phyloP scores from a whole-genome alignment of 805 yeast species.

The Brettanomyces sp. region DNA sequence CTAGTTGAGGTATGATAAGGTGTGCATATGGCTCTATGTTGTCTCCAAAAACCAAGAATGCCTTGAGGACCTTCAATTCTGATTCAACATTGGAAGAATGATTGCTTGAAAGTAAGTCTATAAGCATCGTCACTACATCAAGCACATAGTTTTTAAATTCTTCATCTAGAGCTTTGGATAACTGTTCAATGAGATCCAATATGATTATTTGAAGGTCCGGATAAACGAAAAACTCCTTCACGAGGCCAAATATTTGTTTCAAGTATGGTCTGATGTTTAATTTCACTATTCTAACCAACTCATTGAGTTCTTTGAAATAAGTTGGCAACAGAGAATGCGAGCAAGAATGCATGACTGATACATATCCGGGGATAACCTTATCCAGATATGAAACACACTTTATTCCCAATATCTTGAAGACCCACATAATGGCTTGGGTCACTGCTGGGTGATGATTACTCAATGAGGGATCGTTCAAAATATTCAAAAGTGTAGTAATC shows the following conservation, averaged over 20 bases:
- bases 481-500: constrained; percentile 72
- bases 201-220: constrained; percentile 66
- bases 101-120: constrained; percentile 70
- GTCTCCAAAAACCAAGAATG: constrained; percentile 79
- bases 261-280: constrained; percentile 84
- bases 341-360: constrained; percentile 74
- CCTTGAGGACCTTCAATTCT: constrained; percentile 65
- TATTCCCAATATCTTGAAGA: constrained; percentile 80
- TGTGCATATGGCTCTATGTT: constrained; percentile 85
- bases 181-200: constrained; percentile 69
- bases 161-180: constrained; percentile 80
- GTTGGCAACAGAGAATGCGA: constrained; percentile 75
- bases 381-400: constrained; percentile 85
- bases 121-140: constrained; percentile 62
- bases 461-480: constrained; percentile 76
- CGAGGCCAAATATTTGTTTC: constrained; percentile 61
- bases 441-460: constrained; percentile 84
- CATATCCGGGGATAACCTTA: constrained; percentile 80
- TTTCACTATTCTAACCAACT: constrained; percentile 70
- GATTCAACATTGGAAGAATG: constrained; percentile 51
- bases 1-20: constrained; percentile 77
- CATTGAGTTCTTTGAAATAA: constrained; percentile 81
- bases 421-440: constrained; percentile 88
- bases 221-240: constrained; percentile 64
- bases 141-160: constrained; percentile 85